Conservation (phyloP, 2,329 filamentous ascomycete species). For the Aureobasidium sp. region DNA sequence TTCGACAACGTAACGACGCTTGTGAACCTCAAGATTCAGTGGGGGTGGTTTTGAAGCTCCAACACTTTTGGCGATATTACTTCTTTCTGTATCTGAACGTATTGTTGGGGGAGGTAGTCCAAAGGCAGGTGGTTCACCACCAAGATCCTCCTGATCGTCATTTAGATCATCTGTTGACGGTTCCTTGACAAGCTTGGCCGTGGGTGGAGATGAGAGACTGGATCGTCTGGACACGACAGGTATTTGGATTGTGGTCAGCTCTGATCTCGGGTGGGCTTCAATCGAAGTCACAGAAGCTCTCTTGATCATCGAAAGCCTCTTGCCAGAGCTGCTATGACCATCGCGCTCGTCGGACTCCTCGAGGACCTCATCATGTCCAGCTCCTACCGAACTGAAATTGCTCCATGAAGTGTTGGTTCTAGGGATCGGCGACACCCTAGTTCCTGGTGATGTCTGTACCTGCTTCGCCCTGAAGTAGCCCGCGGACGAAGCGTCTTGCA, state of each 20-base stretch:
- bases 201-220: not conserved
- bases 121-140: constrained; percentile 7
- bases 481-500: constrained; percentile 22
- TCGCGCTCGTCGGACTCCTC: not conserved
- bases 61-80: not conserved
- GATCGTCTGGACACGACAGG: not conserved
- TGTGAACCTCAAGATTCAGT: constrained; percentile 38
- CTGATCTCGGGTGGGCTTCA: constrained; percentile 11
- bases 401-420: not conserved
- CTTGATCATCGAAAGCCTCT: constrained; percentile 6
- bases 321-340: not conserved
- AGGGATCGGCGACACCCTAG: not conserved
- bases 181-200: not conserved
- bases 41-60: constrained; percentile 26
- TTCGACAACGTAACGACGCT: constrained; percentile 27
- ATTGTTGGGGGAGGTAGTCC: constrained; percentile 9
- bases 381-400: not conserved
- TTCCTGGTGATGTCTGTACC: constrained; percentile 16
- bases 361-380: not conserved
- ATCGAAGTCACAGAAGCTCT: constrained; percentile 15
- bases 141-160: not conserved
- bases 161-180: not conserved
- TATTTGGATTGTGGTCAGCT: constrained; percentile 14
- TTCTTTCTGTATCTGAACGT: constrained; percentile 17
- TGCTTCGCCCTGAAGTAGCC: constrained; percentile 22